Base-by-base conservation (phyloP, 306 rosid species). In the Rosa lucieae region DNA sequence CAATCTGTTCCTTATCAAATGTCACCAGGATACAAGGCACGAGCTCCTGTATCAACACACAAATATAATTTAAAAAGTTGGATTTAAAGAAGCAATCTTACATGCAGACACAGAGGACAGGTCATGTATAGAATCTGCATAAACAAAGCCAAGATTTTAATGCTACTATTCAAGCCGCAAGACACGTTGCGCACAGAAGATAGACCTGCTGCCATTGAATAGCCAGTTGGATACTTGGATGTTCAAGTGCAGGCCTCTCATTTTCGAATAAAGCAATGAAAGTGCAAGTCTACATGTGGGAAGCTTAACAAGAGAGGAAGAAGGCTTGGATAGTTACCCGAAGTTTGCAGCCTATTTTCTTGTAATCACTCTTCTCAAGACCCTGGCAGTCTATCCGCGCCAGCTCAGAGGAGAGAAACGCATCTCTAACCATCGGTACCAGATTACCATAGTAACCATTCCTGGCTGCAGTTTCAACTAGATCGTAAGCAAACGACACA, bases 351-450 rank as follows among this genome's bases (percentile, higher is more conserved):
- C 99, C 98, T 56, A 95, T 86, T 90, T 95, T 92, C 88, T 87
- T 92, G 98, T 92, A 95, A 86, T 95, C 99, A 69, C 89, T 95
- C 90, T 51, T 92, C 87, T 90, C 93, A 55, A 95, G 97, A 51
- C 98, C 96, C 40, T 85, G 83, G 58, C 98, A 92, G 78, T 95
- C 98, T 73, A 95, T 91, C 82, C 98, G 92, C 51, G 93, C 85
- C 87, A 95, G 72, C 81, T 95, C 98, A 67, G 80, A 72, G 6
- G 78, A 58, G 74, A 89, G 88, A 82, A 95, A 95, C 67, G 96
- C 98, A 84, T 95, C 99, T 88, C 97, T 88, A 80, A 91, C 97
- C 99, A 92, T 92, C 56, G 95, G 87, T 77, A 92, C 90, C 86
- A 95, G 86, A 81, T 78, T 81, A 79, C 92, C 93, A 68, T 93